phyloP scores from a whole-genome alignment of 2,329 filamentous ascomycete genomes.

The Amphichorda felina region DNA sequence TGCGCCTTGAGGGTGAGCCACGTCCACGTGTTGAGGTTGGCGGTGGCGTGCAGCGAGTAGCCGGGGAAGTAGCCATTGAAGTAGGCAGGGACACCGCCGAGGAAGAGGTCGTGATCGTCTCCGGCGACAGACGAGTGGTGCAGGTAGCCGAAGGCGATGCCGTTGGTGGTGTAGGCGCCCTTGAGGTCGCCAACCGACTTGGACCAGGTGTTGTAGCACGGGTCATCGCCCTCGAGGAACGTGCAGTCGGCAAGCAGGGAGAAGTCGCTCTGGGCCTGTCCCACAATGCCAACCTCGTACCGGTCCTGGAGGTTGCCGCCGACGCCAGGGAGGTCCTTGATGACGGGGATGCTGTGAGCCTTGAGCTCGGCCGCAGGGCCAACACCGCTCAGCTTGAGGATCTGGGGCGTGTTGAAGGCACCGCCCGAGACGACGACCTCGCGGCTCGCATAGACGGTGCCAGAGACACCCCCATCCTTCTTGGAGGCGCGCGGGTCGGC shows the following conservation, averaged over 20 bases:
- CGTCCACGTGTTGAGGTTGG: conserved; percentile 26
- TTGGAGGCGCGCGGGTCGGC: conserved; percentile 23
- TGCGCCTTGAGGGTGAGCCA: conserved; percentile 39
- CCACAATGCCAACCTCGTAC: conserved; percentile 9
- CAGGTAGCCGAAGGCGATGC: conserved; percentile 36
- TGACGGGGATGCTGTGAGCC: conserved; percentile 30
- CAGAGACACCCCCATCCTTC: conserved; percentile 1
- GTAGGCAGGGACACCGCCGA: conserved; percentile 40
- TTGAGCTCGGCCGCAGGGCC: conserved; percentile 17
- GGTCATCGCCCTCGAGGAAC: conserved; percentile 14
- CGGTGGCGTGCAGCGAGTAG: conserved; percentile 31
- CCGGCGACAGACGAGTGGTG: conserved; percentile 20
- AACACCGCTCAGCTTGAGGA: conserved; percentile 24
- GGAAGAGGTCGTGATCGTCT: conserved; percentile 37
- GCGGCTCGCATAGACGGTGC: conserved; percentile 2
- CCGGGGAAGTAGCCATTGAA: conserved; percentile 46
- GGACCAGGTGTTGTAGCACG: conserved; percentile 18
- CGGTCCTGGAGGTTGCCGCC: conserved; percentile 6
- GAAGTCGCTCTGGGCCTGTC: conserved; percentile 9
- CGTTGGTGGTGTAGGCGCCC: conserved; percentile 29
- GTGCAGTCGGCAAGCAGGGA: conserved; percentile 13
- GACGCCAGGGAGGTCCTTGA: conserved; percentile 35
- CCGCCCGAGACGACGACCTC: conserved; percentile 19
- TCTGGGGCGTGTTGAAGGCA: conserved; percentile 21
- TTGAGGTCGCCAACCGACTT: conserved; percentile 9